Evolutionary conservation across 1,284 basidiomycete species (phyloP), one percentile per base, ranked within the genome.

Genomic region (Amylostereum areolatum): DNA sequence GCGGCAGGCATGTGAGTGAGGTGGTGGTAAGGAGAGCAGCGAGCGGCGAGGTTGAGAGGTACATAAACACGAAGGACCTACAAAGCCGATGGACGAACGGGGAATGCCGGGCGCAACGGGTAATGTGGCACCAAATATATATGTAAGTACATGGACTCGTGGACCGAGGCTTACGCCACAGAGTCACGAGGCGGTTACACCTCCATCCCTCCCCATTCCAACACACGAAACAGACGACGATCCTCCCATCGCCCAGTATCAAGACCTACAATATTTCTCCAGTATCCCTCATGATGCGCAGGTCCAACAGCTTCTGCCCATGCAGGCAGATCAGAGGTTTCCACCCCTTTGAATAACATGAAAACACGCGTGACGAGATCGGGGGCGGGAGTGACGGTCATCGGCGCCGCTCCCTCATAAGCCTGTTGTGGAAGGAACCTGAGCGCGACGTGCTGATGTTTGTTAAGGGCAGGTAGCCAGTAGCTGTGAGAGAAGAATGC

Each of bases 331-430:
- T 65, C 57, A 2, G 52, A 54, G 18, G 61, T 53, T 2, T 52
- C 35, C 3, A 75, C 59, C 6, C 69, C 71, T 24, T 60, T 59
- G 62, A 74, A 75, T 8, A 76, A 56, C 69, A 78, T 72, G 54
- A 75, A 75, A 4, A 77, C 63, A 5, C 74, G 67, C 0, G 66
- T 72, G 8, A 71, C 60, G 29, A 72, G 62, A 49, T 74, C 71
- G 9, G 75, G 75, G 27, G 50, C 27, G 1, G 75, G 74, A 1
- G 50, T 50, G 33, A 77, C 54, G 6, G 56, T 55, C 28, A 76
- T 59, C 3, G 59, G 63, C 1, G 71, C 74, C 0, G 72, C 66
- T 4, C 49, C 50, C 48, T 68, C 69, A 56, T 73, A 77, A 24
- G 63, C 62, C 0, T 51, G 53, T 50, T 76, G 75, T 1, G 71